Conservation (phyloP, 192 early-diverging fungal genomes). For the Spizellomyces sp. region DNA sequence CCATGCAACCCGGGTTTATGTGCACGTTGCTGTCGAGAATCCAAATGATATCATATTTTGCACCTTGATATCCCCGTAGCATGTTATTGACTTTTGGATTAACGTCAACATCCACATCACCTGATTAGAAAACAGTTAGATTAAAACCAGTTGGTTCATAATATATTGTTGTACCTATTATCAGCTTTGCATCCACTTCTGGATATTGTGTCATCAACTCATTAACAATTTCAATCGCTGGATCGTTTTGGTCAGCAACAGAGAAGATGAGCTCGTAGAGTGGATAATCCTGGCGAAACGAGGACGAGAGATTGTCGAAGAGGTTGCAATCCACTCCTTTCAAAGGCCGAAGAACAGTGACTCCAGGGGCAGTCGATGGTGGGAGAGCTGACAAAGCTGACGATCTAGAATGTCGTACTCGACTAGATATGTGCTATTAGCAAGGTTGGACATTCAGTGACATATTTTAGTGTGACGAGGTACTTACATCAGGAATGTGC, state of each 20-base stretch:
- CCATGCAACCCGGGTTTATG: conserved; percentile 74
- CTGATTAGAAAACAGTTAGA: conserved; percentile 45
- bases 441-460: too few relatives aligned
- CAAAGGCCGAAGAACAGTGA: conserved; percentile 91
- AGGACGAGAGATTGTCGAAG: conserved; percentile 77
- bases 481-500: background rate
- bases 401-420: background rate
- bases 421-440: too few relatives aligned
- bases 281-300: conserved; percentile 89
- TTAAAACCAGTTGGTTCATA: background rate
- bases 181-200: conserved; percentile 70
- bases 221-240: conserved; percentile 73
- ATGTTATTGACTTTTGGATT: conserved; percentile 86
- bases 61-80: conserved; percentile 74
- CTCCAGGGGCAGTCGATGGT: conserved; percentile 56
- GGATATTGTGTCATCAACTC: conserved; percentile 74
- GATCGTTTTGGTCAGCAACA: conserved; percentile 79
- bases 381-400: background rate
- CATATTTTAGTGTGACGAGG: too few relatives aligned
- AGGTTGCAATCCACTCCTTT: conserved; percentile 91
- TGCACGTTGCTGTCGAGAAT: conserved; percentile 91
- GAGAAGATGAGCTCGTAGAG: conserved; percentile 87
- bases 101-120: conserved; percentile 71
- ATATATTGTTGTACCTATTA: conserved; percentile 66
- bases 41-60: conserved; percentile 91